phyloP scores from a whole-genome alignment of 345 rosid genomes.

The Lenwebbia sp. region DNA sequence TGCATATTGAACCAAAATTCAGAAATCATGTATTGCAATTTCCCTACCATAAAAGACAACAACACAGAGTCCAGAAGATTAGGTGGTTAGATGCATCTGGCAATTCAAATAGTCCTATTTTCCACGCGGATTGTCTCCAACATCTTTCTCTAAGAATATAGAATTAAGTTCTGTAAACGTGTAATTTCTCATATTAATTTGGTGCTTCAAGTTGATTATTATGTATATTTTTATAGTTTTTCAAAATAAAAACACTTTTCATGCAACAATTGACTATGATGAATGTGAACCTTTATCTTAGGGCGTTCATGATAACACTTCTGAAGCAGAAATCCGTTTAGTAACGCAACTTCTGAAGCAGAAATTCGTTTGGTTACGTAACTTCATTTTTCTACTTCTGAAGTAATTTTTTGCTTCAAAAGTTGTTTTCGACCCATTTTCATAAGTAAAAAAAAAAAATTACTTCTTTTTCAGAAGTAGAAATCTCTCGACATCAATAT shows the following conservation, averaged over 20 bases:
- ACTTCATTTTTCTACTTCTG: too few relatives aligned
- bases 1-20: too few relatives aligned
- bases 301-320: too few relatives aligned
- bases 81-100: background rate
- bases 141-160: background rate
- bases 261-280: background rate
- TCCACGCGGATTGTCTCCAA: background rate
- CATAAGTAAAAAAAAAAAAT: too few relatives aligned
- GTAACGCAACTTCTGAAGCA: too few relatives aligned
- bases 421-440: too few relatives aligned
- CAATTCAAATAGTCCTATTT: background rate
- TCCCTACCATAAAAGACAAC: background rate
- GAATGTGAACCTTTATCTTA: background rate
- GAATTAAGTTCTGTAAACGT: background rate
- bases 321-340: too few relatives aligned
- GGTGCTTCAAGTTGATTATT: background rate
- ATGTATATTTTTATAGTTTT: background rate
- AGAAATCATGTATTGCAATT: too few relatives aligned
- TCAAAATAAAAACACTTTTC: background rate
- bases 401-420: too few relatives aligned
- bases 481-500: too few relatives aligned
- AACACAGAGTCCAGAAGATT: background rate
- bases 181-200: background rate
- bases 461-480: too few relatives aligned
- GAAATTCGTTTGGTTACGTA: too few relatives aligned